These are phyloP conservation scores for Colletotrichum musicola DNA, from an alignment of 2,329 filamentous ascomycete genomes.

Conservation along the genomic window DNA sequence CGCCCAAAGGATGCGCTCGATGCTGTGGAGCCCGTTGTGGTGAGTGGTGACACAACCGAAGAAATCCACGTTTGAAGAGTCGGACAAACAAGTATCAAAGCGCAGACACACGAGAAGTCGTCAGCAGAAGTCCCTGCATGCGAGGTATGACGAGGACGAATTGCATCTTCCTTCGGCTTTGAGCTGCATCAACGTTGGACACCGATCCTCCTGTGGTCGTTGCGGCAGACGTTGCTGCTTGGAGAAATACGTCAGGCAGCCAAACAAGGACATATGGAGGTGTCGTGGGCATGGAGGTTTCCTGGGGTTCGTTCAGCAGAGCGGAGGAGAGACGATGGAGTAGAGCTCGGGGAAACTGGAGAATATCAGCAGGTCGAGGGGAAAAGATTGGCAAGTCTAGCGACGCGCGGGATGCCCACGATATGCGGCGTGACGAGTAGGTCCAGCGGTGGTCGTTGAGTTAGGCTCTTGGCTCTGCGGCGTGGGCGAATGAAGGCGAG, in stretches of 20 bases:
- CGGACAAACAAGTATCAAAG: constrained; percentile 22
- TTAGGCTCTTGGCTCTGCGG: constrained; percentile 36
- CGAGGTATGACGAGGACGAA: neutral
- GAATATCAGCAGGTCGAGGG: neutral
- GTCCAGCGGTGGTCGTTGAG: constrained; percentile 34
- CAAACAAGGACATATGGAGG: constrained; percentile 14
- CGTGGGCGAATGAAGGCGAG: constrained; percentile 25
- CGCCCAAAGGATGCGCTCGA: constrained; percentile 19
- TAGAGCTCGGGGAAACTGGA: neutral
- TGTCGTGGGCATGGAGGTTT: neutral
- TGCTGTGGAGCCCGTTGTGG: constrained; percentile 3
- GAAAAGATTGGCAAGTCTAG: constrained; percentile 28
- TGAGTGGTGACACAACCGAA: constrained; percentile 25
- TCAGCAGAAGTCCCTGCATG: constrained; percentile 1
- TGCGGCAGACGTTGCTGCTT: neutral
- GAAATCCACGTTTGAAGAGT: constrained; percentile 21
- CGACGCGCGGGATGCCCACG: neutral
- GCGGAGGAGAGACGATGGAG: neutral
- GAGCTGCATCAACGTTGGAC: neutral
- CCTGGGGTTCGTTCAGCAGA: neutral
- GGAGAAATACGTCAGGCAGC: neutral
- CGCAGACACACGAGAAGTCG: constrained; percentile 5
- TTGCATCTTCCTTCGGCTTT: neutral
- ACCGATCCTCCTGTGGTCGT: neutral
- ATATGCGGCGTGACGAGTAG: constrained; percentile 34